phyloP scores from a whole-genome alignment of 495 filamentous ascomycete genomes.

The Hyaloscypha hepaticicola region DNA sequence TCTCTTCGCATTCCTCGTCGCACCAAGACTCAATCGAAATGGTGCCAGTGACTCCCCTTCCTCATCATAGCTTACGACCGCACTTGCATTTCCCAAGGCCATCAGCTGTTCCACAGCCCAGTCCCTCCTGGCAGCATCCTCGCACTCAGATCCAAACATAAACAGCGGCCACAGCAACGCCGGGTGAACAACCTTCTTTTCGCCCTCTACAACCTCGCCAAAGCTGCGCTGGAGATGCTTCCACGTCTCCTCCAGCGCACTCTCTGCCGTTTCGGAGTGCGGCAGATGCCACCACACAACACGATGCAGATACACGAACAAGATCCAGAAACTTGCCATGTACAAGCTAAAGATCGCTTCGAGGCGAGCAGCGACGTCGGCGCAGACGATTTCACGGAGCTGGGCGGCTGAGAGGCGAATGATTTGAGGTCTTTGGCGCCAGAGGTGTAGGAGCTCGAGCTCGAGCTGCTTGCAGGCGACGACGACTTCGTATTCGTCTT shows the following conservation, averaged over 20 bases:
- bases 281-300: conserved; percentile 19
- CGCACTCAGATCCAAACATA: conserved; percentile 9
- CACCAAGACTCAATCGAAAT: conserved; percentile 2
- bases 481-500: conserved; percentile 21
- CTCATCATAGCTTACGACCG: not conserved
- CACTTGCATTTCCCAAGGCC: conserved; percentile 14
- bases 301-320: conserved; percentile 22
- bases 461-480: conserved; percentile 16
- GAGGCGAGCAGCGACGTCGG: conserved; percentile 13
- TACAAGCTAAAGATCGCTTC: conserved; percentile 19
- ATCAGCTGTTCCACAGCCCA: conserved; percentile 13
- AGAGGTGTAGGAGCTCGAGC: conserved; percentile 10
- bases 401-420: conserved; percentile 5
- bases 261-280: not conserved
- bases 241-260: conserved; percentile 10
- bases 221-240: conserved; percentile 6
- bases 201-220: conserved; percentile 6
- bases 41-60: not conserved
- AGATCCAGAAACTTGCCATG: conserved; percentile 18
- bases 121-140: not conserved
- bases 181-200: conserved; percentile 11
- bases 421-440: conserved; percentile 17
- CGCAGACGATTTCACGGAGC: conserved; percentile 10
- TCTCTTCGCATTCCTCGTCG: conserved; percentile 11
- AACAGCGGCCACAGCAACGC: conserved; percentile 16